Base-by-base conservation (phyloP, 495 filamentous ascomycete genomes). In the Aspergillus carlsbadensis region DNA sequence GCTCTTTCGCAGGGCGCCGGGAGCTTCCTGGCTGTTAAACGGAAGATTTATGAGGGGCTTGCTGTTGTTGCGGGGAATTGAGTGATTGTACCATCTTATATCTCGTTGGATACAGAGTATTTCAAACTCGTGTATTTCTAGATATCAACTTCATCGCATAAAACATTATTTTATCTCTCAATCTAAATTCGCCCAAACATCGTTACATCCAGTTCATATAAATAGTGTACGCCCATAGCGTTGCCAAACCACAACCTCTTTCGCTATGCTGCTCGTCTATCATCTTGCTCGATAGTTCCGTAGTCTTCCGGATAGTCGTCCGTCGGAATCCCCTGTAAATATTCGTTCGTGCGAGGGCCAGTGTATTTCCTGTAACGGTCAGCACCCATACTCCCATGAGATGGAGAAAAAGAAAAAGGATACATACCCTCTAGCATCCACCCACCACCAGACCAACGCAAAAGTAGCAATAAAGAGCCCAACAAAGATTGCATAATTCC, bases 1-100 rank as follows among this genome's bases (percentile, higher is more conserved):
- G 44, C 63, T 44, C 54, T 65, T 65, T 74, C 67, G 66, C 67
- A 71, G 62, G 63, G 63, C 21, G 68, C 71, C 14, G 76, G 78
- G n/a, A 84, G 84, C 42, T 89, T 95, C 70, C 83, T 87, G 65
- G 82, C 84, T 14, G 89, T 95, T 17, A 91, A 87, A 72, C 81
- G 71, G 67, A 89, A 84, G 65, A 91, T 95, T 54, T 95, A 95
- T 70, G 89, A 91, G 53, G 87, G 87, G 6, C 71, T 95, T 57
- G 90, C 90, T 39, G 86, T 93, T 47, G 88, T 92, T 59, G 82
- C 87, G 10, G 88, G 87, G 29, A 85, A 77, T 56, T 90, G 68
- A 29, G 8, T n/a, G 33, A 31, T 29, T 37, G 15, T 3, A 5
- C 11, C 13, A 17, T 5, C 15, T n/a, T 39, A 29, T 14, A 39